phyloP scores from a whole-genome alignment of 2,329 filamentous ascomycete genomes.

The Diplodia corticola region DNA sequence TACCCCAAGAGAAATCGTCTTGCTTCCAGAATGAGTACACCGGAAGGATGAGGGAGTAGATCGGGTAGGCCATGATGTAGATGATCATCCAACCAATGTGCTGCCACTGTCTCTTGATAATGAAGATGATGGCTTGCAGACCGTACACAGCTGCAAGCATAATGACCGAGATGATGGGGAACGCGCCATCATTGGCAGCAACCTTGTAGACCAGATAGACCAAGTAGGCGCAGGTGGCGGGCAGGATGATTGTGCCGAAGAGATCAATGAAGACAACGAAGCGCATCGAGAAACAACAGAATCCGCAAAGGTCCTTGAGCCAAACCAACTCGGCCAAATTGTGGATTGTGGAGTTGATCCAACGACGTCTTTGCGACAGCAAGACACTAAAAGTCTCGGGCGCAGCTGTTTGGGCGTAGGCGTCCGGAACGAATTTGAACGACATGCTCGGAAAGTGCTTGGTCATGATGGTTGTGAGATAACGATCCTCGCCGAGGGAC shows the following conservation, averaged over 20 bases:
- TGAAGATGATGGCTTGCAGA: conserved; percentile 93
- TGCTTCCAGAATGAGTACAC: conserved; percentile 99
- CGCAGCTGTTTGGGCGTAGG: conserved; percentile 89
- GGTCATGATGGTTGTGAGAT: conserved; percentile 94
- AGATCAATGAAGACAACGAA: conserved; percentile 96
- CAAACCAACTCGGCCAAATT: conserved; percentile 89
- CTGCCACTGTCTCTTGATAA: conserved; percentile 96
- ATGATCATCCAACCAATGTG: conserved; percentile 99
- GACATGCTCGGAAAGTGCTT: conserved; percentile 95
- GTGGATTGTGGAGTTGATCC: conserved; percentile 99
- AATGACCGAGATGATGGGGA: conserved; percentile 83
- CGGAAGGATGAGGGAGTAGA: conserved; percentile 88
- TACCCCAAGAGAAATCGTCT: conserved; percentile 98
- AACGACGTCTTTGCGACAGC: conserved; percentile 95
- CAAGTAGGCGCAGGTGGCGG: conserved; percentile 83
- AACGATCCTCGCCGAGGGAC: conserved; percentile 94
- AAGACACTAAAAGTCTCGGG: conserved; percentile 93
- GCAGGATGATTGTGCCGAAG: conserved; percentile 86
- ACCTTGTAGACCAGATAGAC: conserved; percentile 83
- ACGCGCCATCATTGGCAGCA: conserved; percentile 66
- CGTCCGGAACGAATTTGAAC: conserved; percentile 93
- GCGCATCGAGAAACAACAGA: conserved; percentile 98
- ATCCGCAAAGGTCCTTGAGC: conserved; percentile 92
- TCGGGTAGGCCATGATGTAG: conserved; percentile 91
- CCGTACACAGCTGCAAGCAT: conserved; percentile 93